Conservation (phyloP, 139 green algal species). For the Asterochloris sp. region DNA sequence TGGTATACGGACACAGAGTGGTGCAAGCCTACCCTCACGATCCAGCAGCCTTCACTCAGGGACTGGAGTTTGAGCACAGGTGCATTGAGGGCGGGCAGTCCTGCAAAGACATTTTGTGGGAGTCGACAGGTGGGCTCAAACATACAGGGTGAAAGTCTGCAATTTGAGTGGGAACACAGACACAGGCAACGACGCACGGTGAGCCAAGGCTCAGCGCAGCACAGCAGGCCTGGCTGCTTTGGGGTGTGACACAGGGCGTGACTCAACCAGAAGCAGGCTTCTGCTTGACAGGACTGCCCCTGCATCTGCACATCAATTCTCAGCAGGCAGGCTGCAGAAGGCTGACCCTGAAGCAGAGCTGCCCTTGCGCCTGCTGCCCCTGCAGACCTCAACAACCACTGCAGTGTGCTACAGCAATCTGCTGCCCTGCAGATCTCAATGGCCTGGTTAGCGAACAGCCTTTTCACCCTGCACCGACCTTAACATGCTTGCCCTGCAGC, state of each 20-base stretch:
- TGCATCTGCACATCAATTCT: neutral
- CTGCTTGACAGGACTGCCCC: neutral
- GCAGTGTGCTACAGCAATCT: too few species aligned
- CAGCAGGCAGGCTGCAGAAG: too few species aligned
- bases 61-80: conserved; percentile 59
- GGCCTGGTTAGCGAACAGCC: too few species aligned
- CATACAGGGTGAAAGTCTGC: neutral
- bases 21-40: conserved; percentile 66
- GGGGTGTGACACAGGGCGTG: neutral
- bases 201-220: too few species aligned
- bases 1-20: neutral
- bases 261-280: neutral
- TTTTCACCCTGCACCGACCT: too few species aligned
- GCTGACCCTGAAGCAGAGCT: too few species aligned
- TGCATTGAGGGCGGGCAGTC: conserved; percentile 31
- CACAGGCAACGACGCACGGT: neutral
- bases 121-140: conserved; percentile 65
- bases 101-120: conserved; percentile 71
- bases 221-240: neutral
- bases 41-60: conserved; percentile 79
- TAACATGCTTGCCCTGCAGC: too few species aligned
- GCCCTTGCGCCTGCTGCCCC: too few species aligned
- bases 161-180: neutral
- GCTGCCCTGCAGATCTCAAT: too few species aligned
- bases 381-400: too few species aligned